phyloP scores from a whole-genome alignment of 2,329 filamentous ascomycete species.

The Fonsecaea nubica region DNA sequence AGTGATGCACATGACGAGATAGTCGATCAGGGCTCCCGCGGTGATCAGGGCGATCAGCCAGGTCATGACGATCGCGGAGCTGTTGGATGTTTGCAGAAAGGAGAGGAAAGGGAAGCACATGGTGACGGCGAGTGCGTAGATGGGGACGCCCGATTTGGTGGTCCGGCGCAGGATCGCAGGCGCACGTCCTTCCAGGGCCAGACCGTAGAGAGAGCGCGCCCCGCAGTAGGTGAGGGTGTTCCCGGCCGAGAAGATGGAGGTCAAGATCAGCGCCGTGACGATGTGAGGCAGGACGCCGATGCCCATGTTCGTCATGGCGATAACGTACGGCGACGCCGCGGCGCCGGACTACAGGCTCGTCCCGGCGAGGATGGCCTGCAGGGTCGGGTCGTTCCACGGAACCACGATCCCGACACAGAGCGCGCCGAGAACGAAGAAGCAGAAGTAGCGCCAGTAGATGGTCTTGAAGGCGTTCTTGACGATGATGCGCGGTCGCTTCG shows the following conservation, averaged over 20 bases:
- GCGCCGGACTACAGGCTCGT: too few relatives aligned
- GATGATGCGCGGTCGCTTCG: slow-evolving; percentile 60
- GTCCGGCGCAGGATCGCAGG: slow-evolving; percentile 51
- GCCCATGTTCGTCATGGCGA: slow-evolving; percentile 64
- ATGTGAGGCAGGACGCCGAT: slow-evolving; percentile 62
- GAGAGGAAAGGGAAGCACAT: not conserved
- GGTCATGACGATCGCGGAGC: slow-evolving; percentile 63
- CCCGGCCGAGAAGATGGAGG: slow-evolving; percentile 30
- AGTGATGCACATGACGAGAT: slow-evolving; percentile 61
- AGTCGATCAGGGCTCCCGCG: slow-evolving; percentile 67
- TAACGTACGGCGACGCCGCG: slow-evolving; percentile 67
- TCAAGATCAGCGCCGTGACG: slow-evolving; percentile 63
- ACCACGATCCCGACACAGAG: not conserved
- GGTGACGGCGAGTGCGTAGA: not conserved
- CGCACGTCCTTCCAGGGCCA: slow-evolving; percentile 69
- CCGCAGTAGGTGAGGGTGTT: slow-evolving; percentile 63
- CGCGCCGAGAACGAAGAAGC: not conserved
- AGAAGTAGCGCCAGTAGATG: slow-evolving; percentile 73
- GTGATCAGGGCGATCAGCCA: slow-evolving; percentile 72
- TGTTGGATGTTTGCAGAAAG: slow-evolving; percentile 43
- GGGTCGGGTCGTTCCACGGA: too few relatives aligned
- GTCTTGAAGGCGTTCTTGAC: slow-evolving; percentile 75
- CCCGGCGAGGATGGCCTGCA: too few relatives aligned
- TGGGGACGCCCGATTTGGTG: not conserved
- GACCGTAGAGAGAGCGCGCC: slow-evolving; percentile 67